Percentiles rank a stretch among this genome's conserved stretches.
Evolutionary conservation across 805 yeast genomes (phyloP).

Genomic region (Schizosaccharomyces japonicus): DNA sequence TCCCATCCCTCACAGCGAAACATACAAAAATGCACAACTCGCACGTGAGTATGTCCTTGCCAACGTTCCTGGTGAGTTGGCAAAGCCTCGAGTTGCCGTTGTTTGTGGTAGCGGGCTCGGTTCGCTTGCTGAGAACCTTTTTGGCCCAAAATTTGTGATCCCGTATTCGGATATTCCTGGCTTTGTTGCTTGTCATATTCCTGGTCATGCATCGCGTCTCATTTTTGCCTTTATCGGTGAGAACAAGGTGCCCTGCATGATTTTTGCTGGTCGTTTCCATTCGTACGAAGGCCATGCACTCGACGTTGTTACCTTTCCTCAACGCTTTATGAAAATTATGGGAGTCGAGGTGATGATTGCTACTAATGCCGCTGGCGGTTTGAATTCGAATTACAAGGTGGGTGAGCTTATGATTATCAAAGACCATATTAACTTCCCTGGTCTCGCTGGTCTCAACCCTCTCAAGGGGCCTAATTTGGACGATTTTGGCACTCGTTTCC

Average conservation of each 20-base stretch:
- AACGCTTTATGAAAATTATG: conserved; percentile 45
- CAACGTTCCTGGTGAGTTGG: conserved; percentile 6
- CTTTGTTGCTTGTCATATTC: conserved; percentile 44
- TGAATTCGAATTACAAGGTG: conserved; percentile 38
- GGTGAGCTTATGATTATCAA: conserved; percentile 80
- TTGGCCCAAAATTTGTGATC: conserved; percentile 22
- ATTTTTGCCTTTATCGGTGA: conserved; percentile 53
- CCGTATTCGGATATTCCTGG: conserved; percentile 55
- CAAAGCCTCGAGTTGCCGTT: conserved; percentile 40
- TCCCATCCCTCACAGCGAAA: background rate
- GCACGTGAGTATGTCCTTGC: conserved; percentile 7
- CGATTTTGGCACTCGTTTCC: conserved; percentile 63
- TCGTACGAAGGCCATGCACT: conserved; percentile 72
- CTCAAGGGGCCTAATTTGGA: conserved; percentile 68
- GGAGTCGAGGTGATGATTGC: conserved; percentile 40
- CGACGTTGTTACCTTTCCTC: conserved; percentile 61
- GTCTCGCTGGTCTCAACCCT: conserved; percentile 71
- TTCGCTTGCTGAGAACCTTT: conserved; percentile 40
- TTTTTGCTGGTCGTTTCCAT: conserved; percentile 87
- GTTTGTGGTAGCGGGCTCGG: conserved; percentile 92
- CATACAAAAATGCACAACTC: background rate
- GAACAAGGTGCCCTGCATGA: conserved; percentile 52
- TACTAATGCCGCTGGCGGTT: conserved; percentile 94
- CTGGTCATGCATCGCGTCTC: conserved; percentile 71
- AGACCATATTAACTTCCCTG: conserved; percentile 82